Base-by-base conservation (phyloP, 352 stramenopile species). In the Phytopythium delawarense region DNA sequence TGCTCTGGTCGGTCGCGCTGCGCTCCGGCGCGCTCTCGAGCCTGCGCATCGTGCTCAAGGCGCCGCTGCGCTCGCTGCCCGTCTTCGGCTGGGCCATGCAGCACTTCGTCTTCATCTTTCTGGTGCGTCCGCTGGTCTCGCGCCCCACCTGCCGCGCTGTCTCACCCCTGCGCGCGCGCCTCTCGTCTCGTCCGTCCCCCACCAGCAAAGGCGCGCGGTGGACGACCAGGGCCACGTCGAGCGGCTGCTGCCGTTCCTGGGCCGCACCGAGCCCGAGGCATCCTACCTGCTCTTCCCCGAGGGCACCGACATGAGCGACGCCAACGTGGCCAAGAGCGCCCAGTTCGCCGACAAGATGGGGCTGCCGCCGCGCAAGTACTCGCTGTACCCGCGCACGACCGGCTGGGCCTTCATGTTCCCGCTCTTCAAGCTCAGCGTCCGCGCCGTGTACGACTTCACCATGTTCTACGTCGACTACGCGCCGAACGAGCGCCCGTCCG, bases 61-160 rank as follows among this genome's bases (percentile, higher is more conserved):
- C 78, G n/a, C 78, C 80, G 25, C 67, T 95, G 39, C 80, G 81
- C 28, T 74, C 73, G 57, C 65, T 88, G 34, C 86, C 86, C 48
- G 78, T 95, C 65, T 92, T 93, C 58, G 86, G 86, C 4, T 95
- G 84, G 86, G 84, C 81, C 57, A 95, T 92, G 84, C 84, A 92
- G 72, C 77, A 88, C 64, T 93, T 95, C 42, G 69, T 91, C 42
- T 93, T 92, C 63, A 84, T 93, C 61, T 95, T 93, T 60, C 62
- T 95, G 62, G 79, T 87, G 64, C 25, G 58, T 44, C 13, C 44
- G n/a, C 34, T 62, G 7, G 28, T 4, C 13, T 34, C 56, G 45
- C 32, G 25, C 25, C 34, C 1, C 42, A 37, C 45, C 13, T 67
- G 39, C 7, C 25, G n/a, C 28, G 39, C 16, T 20, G 37, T 44